These are phyloP conservation scores for Paramecium biaurelia DNA, from an alignment of 73 alveolate species.

Conservation along the genomic window DNA sequence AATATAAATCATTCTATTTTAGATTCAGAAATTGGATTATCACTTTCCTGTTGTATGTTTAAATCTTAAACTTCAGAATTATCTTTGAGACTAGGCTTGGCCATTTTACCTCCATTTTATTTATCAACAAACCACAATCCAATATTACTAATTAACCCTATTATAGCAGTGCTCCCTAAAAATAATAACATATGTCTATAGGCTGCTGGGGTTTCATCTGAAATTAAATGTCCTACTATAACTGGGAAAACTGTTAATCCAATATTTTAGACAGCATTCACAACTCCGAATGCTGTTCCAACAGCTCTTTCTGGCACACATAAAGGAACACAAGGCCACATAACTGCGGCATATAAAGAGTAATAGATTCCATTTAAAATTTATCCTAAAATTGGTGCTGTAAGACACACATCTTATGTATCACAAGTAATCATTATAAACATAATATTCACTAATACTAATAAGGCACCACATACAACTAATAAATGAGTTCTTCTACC, in stretches of 20 bases:
- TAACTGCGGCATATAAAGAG: slow-evolving; percentile 81
- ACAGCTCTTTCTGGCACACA: slow-evolving; percentile 77
- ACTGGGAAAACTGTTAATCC: slow-evolving; percentile 82
- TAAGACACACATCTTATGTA: slow-evolving; percentile 31
- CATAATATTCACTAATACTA: slow-evolving; percentile 62
- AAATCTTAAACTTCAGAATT: background rate
- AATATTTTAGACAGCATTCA: slow-evolving; percentile 77
- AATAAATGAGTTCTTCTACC: slow-evolving; percentile 66
- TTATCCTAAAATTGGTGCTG: slow-evolving; percentile 64
- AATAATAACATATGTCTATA: background rate
- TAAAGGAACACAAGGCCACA: slow-evolving; percentile 87
- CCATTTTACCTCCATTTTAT: slow-evolving; percentile 9
- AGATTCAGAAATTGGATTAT: background rate
- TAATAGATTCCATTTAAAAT: slow-evolving; percentile 77
- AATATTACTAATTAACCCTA: background rate
- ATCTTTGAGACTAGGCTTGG: background rate
- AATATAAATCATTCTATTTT: background rate
- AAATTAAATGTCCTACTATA: slow-evolving; percentile 67
- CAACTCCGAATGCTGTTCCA: slow-evolving; percentile 91
- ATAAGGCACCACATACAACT: slow-evolving; percentile 55
- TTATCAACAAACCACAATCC: background rate
- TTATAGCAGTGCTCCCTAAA: background rate
- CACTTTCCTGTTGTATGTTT: background rate
- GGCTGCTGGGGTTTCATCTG: background rate
- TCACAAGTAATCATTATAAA: slow-evolving; percentile 64